phyloP scores from a whole-genome alignment of 108 stramenopile species.

The Hondaea fermentalgiana region DNA sequence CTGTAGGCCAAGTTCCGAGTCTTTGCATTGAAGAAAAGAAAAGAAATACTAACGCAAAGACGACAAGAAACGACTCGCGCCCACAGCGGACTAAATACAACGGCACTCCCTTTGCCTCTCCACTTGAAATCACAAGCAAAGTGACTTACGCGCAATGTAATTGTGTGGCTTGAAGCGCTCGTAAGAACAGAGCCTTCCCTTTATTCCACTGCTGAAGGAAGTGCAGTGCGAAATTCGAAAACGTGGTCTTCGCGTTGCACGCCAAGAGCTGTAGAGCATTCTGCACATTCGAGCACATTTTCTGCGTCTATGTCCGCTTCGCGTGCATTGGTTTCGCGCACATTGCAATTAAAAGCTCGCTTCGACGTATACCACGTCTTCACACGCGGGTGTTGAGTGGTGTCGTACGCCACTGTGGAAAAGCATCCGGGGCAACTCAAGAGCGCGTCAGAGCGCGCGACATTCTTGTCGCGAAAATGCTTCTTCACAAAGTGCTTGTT shows the following conservation, averaged over 20 bases:
- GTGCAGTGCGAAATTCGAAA: not conserved
- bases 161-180: no score
- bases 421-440: not conserved
- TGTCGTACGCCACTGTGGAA: not conserved
- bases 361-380: not conserved
- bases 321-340: not conserved
- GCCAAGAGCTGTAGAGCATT: not conserved
- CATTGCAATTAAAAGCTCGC: not conserved
- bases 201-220: not conserved
- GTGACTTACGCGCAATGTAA: no score
- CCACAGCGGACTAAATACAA: no score
- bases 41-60: no score
- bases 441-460: not conserved
- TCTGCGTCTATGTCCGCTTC: not conserved
- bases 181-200: no score
- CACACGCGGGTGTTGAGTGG: not conserved
- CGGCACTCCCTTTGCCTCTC: no score
- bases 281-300: not conserved
- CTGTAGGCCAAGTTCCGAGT: no score
- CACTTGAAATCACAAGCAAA: no score
- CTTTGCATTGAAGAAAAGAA: no score
- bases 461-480: not conserved
- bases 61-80: no score
- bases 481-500: not conserved
- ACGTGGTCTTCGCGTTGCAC: not conserved